Percentiles rank a stretch among this genome's conserved stretches.
Conservation (phyloP, 192 early-diverging fungal genomes). For the Kickxella alabastrina region DNA sequence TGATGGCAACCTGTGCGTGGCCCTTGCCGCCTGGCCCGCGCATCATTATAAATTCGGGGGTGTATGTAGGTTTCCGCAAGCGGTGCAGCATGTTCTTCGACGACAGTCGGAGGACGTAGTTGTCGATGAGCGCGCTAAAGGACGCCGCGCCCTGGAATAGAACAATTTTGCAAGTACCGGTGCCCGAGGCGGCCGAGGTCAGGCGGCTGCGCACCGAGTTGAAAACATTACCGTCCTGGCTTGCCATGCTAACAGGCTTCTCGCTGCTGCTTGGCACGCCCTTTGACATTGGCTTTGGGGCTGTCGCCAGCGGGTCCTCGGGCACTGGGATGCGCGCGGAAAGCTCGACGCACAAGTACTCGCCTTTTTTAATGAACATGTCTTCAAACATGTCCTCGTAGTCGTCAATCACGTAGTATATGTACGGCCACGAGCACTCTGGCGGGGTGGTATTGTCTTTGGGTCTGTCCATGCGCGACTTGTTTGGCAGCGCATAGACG, state of each 20-base stretch:
- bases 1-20: conserved; percentile 72
- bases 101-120: conserved; percentile 70
- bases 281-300: conserved; percentile 18
- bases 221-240: conserved; percentile 38
- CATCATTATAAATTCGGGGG: conserved; percentile 94
- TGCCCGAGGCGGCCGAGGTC: conserved; percentile 48
- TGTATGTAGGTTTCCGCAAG: conserved; percentile 59
- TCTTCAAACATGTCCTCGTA: conserved; percentile 88
- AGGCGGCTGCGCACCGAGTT: conserved; percentile 51
- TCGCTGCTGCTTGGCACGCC: conserved; percentile 19
- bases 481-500: conserved; percentile 86
- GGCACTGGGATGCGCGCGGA: conserved; percentile 68
- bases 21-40: conserved; percentile 85
- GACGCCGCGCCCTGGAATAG: conserved; percentile 93
- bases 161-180: conserved; percentile 60
- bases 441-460: conserved; percentile 74
- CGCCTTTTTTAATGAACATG: conserved; percentile 75
- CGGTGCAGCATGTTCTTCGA: conserved; percentile 62
- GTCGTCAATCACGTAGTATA: conserved; percentile 92
- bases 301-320: conserved; percentile 29
- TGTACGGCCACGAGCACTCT: conserved; percentile 86
- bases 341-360: conserved; percentile 89
- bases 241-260: conserved; percentile 40
- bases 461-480: conserved; percentile 82
- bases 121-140: conserved; percentile 75